Evolutionary conservation across 192 early-diverging fungal species (phyloP), one percentile per base, ranked within the genome.

Genomic region (Backusella luteola): DNA sequence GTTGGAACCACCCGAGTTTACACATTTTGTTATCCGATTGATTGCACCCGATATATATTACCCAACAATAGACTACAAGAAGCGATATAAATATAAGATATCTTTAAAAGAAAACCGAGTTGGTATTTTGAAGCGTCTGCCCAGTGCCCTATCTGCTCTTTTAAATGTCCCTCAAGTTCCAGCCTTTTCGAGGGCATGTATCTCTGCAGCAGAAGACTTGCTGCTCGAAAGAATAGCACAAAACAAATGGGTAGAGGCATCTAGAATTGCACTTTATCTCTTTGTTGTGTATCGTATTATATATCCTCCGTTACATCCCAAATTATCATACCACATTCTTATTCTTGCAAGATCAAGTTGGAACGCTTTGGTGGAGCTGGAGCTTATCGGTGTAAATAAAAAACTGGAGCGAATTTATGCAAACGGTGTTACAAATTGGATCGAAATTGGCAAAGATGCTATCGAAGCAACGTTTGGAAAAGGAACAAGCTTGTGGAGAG

Each of bases 361-460:
- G 80, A 81, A 81, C 49, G 71, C 76, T 11, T 67, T 81, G 39
- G 76, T 81, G 6, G 76, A 81, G 29, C n/a, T 81, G 34, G 80
- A 81, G 29, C 42, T 81, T 15, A 67, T 76, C n/a, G 80, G 80
- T 8, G 74, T 81, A 29, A 73, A 68, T 66, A 72, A 67, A 14
- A 77, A 77, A 39, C 14, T 76, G 36, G 80, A 81, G 34, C 46
- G 71, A 34, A 77, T 77, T 35, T 81, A 74, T 67, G 53, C 67
- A n/a, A 67, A 74, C 6, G 80, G 80, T 56, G 52, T 73, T 26
- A 44, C 34, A 21, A 76, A 67, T 36, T 81, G 80, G 80, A 81
- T 81, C 9, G 44, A 77, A 23, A 41, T 81, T 5, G 80, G 76
- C 2, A 68, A 53, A 63, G 73, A 69, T 34, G 42, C 76, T 35